A percentile compares a stretch with the other conserved stretches of the same genome.
Evolutionary conservation across 495 filamentous ascomycete genomes (phyloP).

Genomic region (Articulospora tetracladia): DNA sequence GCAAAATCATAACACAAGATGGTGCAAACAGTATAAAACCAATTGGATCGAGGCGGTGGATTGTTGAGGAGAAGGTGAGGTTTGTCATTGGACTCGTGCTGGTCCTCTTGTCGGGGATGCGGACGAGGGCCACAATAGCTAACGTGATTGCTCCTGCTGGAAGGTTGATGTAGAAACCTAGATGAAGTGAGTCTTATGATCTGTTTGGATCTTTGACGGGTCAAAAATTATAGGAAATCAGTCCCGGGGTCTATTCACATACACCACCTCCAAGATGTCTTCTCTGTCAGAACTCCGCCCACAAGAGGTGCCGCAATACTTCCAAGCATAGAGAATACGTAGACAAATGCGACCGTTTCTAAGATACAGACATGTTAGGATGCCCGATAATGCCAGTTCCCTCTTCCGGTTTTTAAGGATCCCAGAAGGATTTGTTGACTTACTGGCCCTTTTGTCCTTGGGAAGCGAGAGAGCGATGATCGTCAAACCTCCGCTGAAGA

Average conservation of each 20-base stretch:
- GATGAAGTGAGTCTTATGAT: neutral
- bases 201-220: neutral
- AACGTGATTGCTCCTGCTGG: slow-evolving; percentile 56
- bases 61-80: slow-evolving; percentile 53
- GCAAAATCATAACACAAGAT: slow-evolving; percentile 30
- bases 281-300: slow-evolving; percentile 50
- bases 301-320: slow-evolving; percentile 66
- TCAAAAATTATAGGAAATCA: too few species aligned
- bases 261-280: too few species aligned
- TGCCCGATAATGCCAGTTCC: slow-evolving; percentile 18
- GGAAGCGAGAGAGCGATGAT: slow-evolving; percentile 78
- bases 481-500: slow-evolving; percentile 78
- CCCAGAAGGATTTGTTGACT: too few species aligned
- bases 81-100: too few species aligned
- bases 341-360: too few species aligned
- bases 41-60: slow-evolving; percentile 37
- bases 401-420: neutral
- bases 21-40: slow-evolving; percentile 39
- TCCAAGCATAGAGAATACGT: too few species aligned
- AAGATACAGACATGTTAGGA: slow-evolving; percentile 59
- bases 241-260: too few species aligned
- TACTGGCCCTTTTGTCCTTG: slow-evolving; percentile 60
- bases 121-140: too few species aligned
- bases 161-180: slow-evolving; percentile 75
- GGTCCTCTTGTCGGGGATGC: slow-evolving; percentile 53